Evolutionary conservation across 345 rosid species (phyloP).

Genomic region (Gossypium sturtianum): DNA sequence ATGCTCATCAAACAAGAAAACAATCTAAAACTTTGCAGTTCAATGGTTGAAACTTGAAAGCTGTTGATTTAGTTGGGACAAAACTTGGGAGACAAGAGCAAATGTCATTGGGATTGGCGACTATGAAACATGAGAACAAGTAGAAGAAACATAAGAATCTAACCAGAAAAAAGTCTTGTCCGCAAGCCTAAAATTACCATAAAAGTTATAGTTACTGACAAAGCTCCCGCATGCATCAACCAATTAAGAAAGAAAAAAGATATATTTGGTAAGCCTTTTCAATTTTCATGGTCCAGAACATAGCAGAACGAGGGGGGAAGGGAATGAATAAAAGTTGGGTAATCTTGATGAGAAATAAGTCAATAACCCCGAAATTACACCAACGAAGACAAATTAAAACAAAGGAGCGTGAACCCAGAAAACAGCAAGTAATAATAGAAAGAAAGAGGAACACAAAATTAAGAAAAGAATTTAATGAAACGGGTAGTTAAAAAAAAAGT

Average conservation of each 20-base stretch:
- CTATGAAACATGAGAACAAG: neutral
- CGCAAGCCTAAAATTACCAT: neutral
- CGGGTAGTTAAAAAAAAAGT: neutral
- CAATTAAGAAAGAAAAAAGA: neutral
- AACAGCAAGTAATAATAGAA: neutral
- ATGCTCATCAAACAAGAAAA: slow-evolving; percentile 2
- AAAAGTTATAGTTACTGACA: neutral
- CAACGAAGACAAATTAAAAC: neutral
- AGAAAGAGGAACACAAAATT: neutral
- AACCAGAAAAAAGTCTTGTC: neutral
- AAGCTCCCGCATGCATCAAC: neutral
- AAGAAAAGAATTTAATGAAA: neutral
- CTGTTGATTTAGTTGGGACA: neutral
- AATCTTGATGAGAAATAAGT: neutral
- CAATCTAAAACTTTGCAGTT: neutral
- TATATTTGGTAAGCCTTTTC: neutral
- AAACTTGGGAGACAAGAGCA: neutral
- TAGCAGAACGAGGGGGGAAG: neutral
- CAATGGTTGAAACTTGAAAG: neutral
- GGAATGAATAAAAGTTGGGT: no score
- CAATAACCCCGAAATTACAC: neutral
- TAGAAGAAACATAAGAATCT: neutral
- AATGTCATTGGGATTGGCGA: neutral
- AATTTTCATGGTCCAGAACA: neutral
- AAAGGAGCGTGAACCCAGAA: neutral